Percentiles rank a stretch among this genome's conserved stretches.
These are phyloP conservation scores for Beauveria pseudobassiana DNA, from an alignment of 2,329 filamentous ascomycete genomes.

Conservation along the genomic window DNA sequence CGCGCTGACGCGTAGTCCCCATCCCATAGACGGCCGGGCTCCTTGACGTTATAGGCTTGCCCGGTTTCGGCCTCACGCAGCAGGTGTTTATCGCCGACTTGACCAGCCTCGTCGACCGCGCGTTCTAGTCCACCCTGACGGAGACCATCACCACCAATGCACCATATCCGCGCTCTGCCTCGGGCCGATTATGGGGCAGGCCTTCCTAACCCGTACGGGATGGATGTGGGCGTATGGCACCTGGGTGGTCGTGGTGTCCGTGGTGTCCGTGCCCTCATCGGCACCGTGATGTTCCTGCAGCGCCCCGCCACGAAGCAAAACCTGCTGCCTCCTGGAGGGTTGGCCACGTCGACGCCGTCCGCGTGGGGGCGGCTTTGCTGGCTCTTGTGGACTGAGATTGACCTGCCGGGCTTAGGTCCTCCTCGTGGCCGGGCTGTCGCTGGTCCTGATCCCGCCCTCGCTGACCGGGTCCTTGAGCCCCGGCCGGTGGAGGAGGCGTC, in stretches of 20 bases:
- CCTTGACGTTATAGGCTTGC: constrained; percentile 51
- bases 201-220: constrained; percentile 26
- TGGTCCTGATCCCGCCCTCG: constrained; percentile 29
- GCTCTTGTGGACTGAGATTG: constrained; percentile 24
- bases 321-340: neutral
- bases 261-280: constrained; percentile 25
- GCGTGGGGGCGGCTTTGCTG: constrained; percentile 15
- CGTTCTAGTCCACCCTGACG: constrained; percentile 51
- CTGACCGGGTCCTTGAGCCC: constrained; percentile 27
- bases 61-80: constrained; percentile 26
- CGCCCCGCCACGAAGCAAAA: constrained; percentile 16
- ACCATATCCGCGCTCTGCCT: constrained; percentile 26
- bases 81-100: constrained; percentile 55
- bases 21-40: constrained; percentile 39
- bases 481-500: constrained; percentile 23
- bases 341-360: neutral
- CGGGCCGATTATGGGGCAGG: constrained; percentile 25
- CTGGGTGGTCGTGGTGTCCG: constrained; percentile 32
- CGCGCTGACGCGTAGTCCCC: too few relatives aligned
- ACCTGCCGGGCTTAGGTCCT: constrained; percentile 25
- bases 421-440: constrained; percentile 24
- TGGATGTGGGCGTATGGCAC: constrained; percentile 34
- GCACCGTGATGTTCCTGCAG: constrained; percentile 26
- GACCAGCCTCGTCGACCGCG: constrained; percentile 51
- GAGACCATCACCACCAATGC: constrained; percentile 34